Evolutionary conservation across 1,284 basidiomycete genomes (phyloP).

Genomic region (Tremellales sp.): DNA sequence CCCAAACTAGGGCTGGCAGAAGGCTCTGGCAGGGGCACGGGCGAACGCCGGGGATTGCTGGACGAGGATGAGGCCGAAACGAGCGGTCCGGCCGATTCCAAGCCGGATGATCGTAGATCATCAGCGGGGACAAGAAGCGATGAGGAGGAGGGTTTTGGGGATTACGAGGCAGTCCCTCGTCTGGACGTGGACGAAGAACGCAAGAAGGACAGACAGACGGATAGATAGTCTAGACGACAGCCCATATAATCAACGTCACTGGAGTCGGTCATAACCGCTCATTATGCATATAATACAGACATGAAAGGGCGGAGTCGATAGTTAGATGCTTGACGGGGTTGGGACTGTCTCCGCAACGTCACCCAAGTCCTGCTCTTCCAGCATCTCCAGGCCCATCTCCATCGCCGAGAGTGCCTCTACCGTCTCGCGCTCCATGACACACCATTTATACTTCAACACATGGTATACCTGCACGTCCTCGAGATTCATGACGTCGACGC

Average conservation of each 20-base stretch:
- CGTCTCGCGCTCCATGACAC: slow-evolving; percentile 36
- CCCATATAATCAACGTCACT: no score
- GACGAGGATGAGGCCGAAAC: slow-evolving; percentile 23
- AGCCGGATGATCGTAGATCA: slow-evolving; percentile 12
- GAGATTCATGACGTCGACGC: slow-evolving; percentile 59
- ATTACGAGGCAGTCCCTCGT: slow-evolving; percentile 21
- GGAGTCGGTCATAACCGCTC: no score
- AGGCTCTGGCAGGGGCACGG: not conserved
- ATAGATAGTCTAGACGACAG: no score
- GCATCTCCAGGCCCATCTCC: slow-evolving; percentile 43
- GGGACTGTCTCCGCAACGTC: not conserved
- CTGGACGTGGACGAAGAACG: no score
- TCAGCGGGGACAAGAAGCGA: slow-evolving; percentile 24
- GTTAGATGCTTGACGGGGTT: no score
- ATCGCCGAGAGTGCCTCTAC: slow-evolving; percentile 52
- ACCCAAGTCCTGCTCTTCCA: not conserved
- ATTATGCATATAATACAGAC: no score
- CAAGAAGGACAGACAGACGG: no score
- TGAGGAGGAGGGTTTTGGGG: slow-evolving; percentile 26
- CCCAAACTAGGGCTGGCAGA: slow-evolving; percentile 15
- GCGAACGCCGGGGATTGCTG: slow-evolving; percentile 36
- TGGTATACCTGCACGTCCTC: slow-evolving; percentile 72
- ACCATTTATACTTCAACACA: slow-evolving; percentile 62
- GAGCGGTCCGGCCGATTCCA: not conserved
- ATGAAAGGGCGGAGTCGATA: no score